Base-by-base conservation (phyloP, 805 yeast genomes). In the Candida germanica region DNA sequence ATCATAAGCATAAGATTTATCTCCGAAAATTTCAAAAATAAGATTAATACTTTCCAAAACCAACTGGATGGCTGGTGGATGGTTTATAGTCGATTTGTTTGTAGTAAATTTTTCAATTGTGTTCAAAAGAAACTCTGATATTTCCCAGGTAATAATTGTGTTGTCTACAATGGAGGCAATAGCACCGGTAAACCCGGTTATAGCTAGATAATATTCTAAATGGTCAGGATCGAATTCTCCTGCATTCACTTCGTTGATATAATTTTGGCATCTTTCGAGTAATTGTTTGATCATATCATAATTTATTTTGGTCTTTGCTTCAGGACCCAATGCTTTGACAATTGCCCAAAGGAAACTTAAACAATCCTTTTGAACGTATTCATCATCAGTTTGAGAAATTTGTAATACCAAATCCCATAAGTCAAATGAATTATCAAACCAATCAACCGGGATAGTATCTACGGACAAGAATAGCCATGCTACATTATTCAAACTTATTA, bases 11-110 rank as follows among this genome's bases (percentile, higher is more conserved):
- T 69, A 83, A 4, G 56, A 62, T 24, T 73, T 73, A 60, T 93
- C 98, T 10, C 84, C 84, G 59, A 83, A 93, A 5, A 88, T 67
- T 41, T 87, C 96, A 58, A 78, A 87, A 5, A 88, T 50, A 2
- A 76, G 64, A 49, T 86, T 82, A 15, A 86, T 57, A 17, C 81
- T 62, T 42, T 83, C 91, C 26, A 79, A 57, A 4, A 78, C 60
- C 8, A 79, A 56, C 41, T 65, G 71, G n/a, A 51, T 43, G 1
- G 56, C 54, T 23, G 42, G 39, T 1, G 66, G 53, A 1, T 64
- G 51, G 3, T 59, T 43, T 13, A 49, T 34, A 21, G 26, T 33
- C 14, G 33, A 35, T 8, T 18, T 12, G 10, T 26, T 3, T 20
- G 24, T 21, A 23, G 13, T 9, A 30, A 47, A 48, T 5, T 30